A percentile compares a stretch with the other conserved stretches of the same genome.
Conservation (phyloP, 2,329 filamentous ascomycete species). For the Sarocladiaceae sp. region DNA sequence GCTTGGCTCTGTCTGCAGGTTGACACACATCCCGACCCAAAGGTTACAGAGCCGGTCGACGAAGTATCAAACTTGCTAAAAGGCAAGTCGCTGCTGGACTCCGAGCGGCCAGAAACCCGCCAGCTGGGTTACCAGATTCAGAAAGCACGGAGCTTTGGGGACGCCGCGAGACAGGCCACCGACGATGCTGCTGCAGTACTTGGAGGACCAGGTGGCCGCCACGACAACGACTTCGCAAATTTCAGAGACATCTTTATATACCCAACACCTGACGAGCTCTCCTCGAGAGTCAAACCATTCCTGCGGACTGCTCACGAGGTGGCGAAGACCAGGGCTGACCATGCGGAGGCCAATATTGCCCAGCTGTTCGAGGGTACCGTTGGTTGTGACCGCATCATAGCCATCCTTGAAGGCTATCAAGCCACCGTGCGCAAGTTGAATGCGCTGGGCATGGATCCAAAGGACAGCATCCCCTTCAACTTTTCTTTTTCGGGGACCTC, state of each 20-base stretch:
- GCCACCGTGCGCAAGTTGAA: conserved; percentile 28
- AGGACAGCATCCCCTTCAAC: conserved; percentile 52
- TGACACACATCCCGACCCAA: conserved; percentile 26
- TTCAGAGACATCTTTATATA: conserved; percentile 56
- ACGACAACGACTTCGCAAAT: conserved; percentile 65
- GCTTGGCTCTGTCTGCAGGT: conserved; percentile 45
- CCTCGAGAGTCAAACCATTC: conserved; percentile 45
- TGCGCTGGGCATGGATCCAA: conserved; percentile 19
- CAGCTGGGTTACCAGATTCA: conserved; percentile 30
- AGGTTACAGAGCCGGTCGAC: conserved; percentile 17
- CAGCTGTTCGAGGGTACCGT: conserved; percentile 53
- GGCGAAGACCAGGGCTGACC: conserved; percentile 25
- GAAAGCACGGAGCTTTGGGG: conserved; percentile 25
- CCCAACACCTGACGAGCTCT: conserved; percentile 60
- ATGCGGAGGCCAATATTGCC: conserved; percentile 33
- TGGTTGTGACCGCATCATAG: conserved; percentile 50
- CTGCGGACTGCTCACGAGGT: conserved; percentile 48
- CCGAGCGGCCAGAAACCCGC: conserved; percentile 18
- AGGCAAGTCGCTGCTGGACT: conserved; percentile 17
- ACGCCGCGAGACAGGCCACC: background rate
- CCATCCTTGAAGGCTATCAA: conserved; percentile 48
- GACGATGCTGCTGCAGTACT: background rate
- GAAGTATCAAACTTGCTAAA: conserved; percentile 22
- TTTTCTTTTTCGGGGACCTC: conserved; percentile 62
- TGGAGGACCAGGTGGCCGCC: conserved; percentile 53